phyloP scores from a whole-genome alignment of 768 basidiomycete genomes.

The Cystobasidium onofrii region DNA sequence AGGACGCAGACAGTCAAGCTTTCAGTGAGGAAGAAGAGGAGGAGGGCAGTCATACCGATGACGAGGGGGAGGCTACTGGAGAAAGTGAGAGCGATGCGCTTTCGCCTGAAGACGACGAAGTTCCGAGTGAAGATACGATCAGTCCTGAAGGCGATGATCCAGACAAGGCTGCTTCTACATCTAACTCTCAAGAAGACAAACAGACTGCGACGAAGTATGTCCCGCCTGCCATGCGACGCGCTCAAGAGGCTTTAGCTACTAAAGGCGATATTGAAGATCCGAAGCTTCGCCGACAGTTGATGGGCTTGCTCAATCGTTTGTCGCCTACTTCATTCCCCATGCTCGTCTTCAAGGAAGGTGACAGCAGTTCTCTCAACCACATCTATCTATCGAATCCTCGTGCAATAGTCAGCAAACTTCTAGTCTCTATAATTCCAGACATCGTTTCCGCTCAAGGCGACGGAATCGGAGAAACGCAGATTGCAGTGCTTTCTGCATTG shows the following conservation, averaged over 20 bases:
- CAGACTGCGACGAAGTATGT: neutral
- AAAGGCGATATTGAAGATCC: conserved; percentile 31
- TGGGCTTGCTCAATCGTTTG: conserved; percentile 41
- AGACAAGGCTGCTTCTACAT: neutral
- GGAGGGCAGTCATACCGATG: neutral
- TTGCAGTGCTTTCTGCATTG: conserved; percentile 36
- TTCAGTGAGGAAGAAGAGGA: neutral
- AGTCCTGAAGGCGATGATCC: neutral
- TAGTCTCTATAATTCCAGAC: conserved; percentile 35
- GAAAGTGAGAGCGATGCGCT: neutral
- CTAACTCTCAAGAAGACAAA: neutral
- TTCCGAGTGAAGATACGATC: neutral
- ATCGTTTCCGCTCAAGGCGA: conserved; percentile 37
- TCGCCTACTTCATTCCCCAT: conserved; percentile 31
- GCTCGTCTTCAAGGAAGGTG: conserved; percentile 29
- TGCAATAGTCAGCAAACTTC: conserved; percentile 34
- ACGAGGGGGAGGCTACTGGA: conserved; percentile 32
- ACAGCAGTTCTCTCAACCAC: neutral
- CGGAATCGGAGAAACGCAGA: conserved; percentile 39
- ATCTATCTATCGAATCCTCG: conserved; percentile 38
- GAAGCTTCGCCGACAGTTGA: conserved; percentile 37
- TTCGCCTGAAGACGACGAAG: neutral
- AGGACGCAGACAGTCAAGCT: neutral
- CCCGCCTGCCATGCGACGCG: conserved; percentile 6
- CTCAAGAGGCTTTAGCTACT: neutral